Evolutionary conservation across 108 stramenopile genomes (phyloP).

Genomic region (Skeletonema costatum): DNA sequence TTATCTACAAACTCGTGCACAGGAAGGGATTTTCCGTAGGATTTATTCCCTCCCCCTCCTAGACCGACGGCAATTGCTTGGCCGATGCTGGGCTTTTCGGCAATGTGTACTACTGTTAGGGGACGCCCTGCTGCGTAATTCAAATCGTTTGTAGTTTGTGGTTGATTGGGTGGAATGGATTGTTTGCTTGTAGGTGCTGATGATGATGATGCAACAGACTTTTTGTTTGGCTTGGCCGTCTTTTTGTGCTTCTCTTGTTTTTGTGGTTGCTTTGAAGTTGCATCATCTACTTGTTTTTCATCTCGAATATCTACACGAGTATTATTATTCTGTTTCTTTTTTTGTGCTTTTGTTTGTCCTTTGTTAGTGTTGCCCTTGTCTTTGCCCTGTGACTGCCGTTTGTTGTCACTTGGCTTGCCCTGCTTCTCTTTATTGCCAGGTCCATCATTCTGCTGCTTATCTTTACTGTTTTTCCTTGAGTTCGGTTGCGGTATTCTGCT

Average conservation of each 20-base stretch:
- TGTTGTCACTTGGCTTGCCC: constrained; percentile 5
- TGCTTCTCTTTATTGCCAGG: neutral
- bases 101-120: constrained; percentile 78
- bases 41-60: constrained; percentile 7
- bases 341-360: constrained; percentile 14
- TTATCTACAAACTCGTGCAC: constrained; percentile 69
- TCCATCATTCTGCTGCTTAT: constrained; percentile 3
- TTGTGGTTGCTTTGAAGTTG: constrained; percentile 14
- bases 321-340: constrained; percentile 8
- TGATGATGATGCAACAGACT: neutral
- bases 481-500: neutral
- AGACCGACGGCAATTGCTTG: constrained; percentile 84
- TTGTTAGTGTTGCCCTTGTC: constrained; percentile 1
- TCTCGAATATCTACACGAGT: neutral
- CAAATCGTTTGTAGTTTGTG: constrained; percentile 82
- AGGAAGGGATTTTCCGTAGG: constrained; percentile 48
- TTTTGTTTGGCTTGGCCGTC: neutral
- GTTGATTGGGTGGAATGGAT: constrained; percentile 74
- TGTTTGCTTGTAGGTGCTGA: constrained; percentile 1
- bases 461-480: neutral
- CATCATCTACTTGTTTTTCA: neutral
- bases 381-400: constrained; percentile 16
- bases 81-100: constrained; percentile 87
- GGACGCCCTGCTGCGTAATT: constrained; percentile 72
- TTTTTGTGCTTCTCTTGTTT: neutral